Conservation (phyloP, 2,329 filamentous ascomycete genomes). For the Epichloe hybrida region DNA sequence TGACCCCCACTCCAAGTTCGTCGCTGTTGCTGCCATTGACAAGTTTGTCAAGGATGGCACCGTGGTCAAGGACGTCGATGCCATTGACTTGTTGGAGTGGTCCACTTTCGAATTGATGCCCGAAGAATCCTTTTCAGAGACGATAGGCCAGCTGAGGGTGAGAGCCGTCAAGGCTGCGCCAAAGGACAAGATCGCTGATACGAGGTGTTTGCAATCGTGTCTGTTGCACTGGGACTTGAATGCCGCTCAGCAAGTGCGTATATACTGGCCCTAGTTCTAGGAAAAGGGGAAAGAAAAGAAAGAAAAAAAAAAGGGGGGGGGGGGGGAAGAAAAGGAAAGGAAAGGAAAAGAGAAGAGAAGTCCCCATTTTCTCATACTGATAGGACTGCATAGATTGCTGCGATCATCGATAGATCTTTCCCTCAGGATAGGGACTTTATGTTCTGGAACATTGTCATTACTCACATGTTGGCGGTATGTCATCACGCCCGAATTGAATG, state of each 20-base stretch:
- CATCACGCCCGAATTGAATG: background rate
- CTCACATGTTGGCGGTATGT: conserved; percentile 38
- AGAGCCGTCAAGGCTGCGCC: conserved; percentile 40
- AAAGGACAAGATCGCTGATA: conserved; percentile 27
- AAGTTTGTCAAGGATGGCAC: conserved; percentile 32
- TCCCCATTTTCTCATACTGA: too few relatives aligned
- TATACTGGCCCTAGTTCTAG: background rate
- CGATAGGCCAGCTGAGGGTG: conserved; percentile 35
- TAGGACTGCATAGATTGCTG: conserved; percentile 31
- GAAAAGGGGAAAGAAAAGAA: background rate
- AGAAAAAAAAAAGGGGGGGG: too few relatives aligned
- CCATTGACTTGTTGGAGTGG: conserved; percentile 42
- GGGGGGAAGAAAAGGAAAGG: background rate
- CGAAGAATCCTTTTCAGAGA: conserved; percentile 30
- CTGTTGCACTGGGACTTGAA: conserved; percentile 40
- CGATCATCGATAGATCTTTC: conserved; percentile 37
- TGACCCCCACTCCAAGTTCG: conserved; percentile 30
- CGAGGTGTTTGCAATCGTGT: conserved; percentile 37
- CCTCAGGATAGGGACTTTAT: conserved; percentile 33
- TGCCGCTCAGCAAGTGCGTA: conserved; percentile 40
- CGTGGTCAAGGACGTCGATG: conserved; percentile 34
- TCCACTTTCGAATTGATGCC: conserved; percentile 26
- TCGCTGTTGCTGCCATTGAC: conserved; percentile 30
- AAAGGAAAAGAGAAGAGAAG: too few relatives aligned
- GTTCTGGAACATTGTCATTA: conserved; percentile 42